phyloP scores from a whole-genome alignment of 2,329 filamentous ascomycete genomes.

The Celoporthe dispersa region DNA sequence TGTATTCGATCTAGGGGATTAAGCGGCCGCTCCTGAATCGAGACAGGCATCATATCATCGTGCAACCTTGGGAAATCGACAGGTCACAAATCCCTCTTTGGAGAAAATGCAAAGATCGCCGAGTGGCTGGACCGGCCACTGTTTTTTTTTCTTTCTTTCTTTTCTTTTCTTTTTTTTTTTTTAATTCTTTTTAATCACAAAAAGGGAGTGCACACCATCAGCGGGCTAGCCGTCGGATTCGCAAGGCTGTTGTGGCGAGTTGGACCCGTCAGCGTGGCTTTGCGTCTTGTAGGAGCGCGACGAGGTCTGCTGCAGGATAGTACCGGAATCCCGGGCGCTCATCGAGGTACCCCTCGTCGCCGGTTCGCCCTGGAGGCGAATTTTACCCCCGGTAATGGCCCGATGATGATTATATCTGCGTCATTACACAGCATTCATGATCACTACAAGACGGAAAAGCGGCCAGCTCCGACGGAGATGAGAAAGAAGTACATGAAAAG shows the following conservation, averaged over 20 bases:
- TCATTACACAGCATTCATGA: constrained; percentile 4
- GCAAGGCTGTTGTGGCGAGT: constrained; percentile 12
- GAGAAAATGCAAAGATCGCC: neutral
- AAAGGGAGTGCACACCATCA: neutral
- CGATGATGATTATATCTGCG: neutral
- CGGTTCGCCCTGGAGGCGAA: constrained; percentile 4
- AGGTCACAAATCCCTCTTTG: neutral
- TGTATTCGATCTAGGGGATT: constrained; percentile 16
- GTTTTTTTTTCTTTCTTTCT: neutral
- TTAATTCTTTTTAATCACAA: neutral
- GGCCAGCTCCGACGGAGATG: constrained; percentile 6
- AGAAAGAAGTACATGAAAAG: neutral
- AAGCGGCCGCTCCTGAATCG: constrained; percentile 21
- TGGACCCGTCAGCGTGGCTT: constrained; percentile 9
- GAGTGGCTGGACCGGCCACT: constrained; percentile 6
- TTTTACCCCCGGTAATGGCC: neutral
- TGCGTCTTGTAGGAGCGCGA: neutral
- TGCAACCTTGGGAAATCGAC: constrained; percentile 8
- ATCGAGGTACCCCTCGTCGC: neutral
- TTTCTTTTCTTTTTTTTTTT: neutral
- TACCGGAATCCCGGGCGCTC: neutral
- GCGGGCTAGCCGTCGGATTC: neutral
- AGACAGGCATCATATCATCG: constrained; percentile 11
- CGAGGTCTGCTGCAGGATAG: neutral
- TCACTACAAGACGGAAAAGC: neutral